Conservation (phyloP, 1,284 basidiomycete species). For the Vanrija pseudolonga region DNA sequence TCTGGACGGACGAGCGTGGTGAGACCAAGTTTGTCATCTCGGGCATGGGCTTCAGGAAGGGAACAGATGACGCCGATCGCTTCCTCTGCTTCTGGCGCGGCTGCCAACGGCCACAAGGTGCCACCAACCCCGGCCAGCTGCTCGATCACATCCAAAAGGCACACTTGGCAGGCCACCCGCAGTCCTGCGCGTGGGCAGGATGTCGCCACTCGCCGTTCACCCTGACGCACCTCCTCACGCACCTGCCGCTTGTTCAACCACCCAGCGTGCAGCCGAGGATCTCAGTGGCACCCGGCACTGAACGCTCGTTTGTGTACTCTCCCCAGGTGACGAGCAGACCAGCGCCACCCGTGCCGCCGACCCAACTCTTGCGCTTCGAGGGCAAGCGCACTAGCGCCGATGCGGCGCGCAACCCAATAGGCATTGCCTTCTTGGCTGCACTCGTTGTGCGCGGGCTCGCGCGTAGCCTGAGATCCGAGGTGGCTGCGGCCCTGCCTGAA, state of each 20-base stretch:
- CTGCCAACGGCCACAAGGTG: slow-evolving; percentile 19
- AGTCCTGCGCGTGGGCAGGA: slow-evolving; percentile 32
- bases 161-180: slow-evolving; percentile 21
- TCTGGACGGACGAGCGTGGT: slow-evolving; percentile 33
- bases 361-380: slow-evolving; percentile 21
- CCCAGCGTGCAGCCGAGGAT: slow-evolving; percentile 16
- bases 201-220: slow-evolving; percentile 33
- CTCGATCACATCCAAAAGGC: slow-evolving; percentile 27
- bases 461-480: slow-evolving; percentile 31
- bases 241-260: slow-evolving; percentile 25
- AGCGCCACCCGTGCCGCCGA: slow-evolving; percentile 24
- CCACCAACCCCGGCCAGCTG: slow-evolving; percentile 24
- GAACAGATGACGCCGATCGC: slow-evolving; percentile 31
- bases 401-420: slow-evolving; percentile 28
- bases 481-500: slow-evolving; percentile 19
- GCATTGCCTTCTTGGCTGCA: slow-evolving; percentile 39
- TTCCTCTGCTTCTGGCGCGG: slow-evolving; percentile 37
- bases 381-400: slow-evolving; percentile 29
- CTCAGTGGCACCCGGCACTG: slow-evolving; percentile 11
- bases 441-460: slow-evolving; percentile 45
- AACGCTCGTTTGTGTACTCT: slow-evolving; percentile 7
- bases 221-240: slow-evolving; percentile 39
- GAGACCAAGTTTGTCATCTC: slow-evolving; percentile 44
- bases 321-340: slow-evolving; percentile 22
- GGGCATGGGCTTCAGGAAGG: slow-evolving; percentile 42